Percentiles rank a stretch among this genome's conserved stretches.
phyloP scores from a whole-genome alignment of 2,329 filamentous ascomycete species.

The Amphichorda felina region DNA sequence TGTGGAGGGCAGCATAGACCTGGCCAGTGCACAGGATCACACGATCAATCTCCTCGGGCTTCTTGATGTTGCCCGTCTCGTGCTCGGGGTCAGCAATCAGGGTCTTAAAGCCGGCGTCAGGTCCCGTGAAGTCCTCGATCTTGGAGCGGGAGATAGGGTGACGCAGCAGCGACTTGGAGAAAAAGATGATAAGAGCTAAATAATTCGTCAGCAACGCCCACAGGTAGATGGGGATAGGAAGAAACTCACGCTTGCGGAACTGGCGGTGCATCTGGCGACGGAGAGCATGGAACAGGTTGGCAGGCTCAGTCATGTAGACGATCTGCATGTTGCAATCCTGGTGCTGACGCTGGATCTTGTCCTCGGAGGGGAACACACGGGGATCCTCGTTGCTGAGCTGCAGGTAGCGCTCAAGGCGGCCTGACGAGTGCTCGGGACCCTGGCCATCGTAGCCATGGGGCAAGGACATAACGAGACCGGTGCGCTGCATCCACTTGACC shows the following conservation, averaged over 20 bases:
- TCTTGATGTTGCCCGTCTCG: constrained; percentile 59
- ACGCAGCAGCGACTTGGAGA: constrained; percentile 92
- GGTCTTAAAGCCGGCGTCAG: constrained; percentile 84
- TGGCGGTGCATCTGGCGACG: constrained; percentile 97
- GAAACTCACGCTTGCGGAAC: constrained; percentile 87
- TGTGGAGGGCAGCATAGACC: constrained; percentile 81
- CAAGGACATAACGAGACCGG: constrained; percentile 88
- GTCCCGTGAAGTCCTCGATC: constrained; percentile 82
- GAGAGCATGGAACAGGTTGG: constrained; percentile 93
- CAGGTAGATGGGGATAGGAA: background rate
- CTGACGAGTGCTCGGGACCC: constrained; percentile 95
- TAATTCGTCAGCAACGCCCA: background rate
- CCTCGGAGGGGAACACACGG: constrained; percentile 74
- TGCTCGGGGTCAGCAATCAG: constrained; percentile 89
- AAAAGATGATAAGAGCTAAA: constrained; percentile 90
- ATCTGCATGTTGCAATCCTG: constrained; percentile 99
- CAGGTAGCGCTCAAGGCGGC: constrained; percentile 91
- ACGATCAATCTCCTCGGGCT: constrained; percentile 79
- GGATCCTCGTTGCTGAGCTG: constrained; percentile 97
- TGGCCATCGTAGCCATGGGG: constrained; percentile 98
- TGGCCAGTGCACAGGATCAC: constrained; percentile 92
- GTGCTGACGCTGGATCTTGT: constrained; percentile 92
- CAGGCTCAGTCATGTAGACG: constrained; percentile 89
- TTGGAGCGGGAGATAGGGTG: constrained; percentile 84
- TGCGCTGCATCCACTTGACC: constrained; percentile 97